Conservation (phyloP, 176 grass and related monocot genomes). For the Aechmea fasciata region DNA sequence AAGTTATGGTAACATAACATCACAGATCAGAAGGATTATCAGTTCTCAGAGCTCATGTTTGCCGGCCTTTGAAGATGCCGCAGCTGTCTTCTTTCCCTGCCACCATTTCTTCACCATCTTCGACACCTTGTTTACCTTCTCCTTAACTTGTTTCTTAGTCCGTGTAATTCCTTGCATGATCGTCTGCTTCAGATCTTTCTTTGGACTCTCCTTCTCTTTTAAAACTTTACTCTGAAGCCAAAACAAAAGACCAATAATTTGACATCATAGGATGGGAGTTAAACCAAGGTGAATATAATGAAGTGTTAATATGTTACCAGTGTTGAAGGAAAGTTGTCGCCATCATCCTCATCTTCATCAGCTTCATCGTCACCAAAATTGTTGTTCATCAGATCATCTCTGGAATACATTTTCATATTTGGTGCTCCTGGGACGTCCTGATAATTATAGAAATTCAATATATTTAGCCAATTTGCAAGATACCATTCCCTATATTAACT, state of each 20-base stretch:
- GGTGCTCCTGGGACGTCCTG: constrained; percentile 84
- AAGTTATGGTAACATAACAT: background rate
- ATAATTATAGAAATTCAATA: constrained; percentile 9
- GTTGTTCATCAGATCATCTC: constrained; percentile 87
- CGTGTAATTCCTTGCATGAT: constrained; percentile 42
- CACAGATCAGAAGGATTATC: background rate
- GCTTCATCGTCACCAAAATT: constrained; percentile 52
- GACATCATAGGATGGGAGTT: background rate
- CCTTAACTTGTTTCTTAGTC: constrained; percentile 60
- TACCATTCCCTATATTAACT: background rate
- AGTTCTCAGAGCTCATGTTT: constrained; percentile 61
- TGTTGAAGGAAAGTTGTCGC: constrained; percentile 45
- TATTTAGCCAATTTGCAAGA: background rate
- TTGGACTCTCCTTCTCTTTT: constrained; percentile 48
- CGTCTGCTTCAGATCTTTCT: constrained; percentile 68
- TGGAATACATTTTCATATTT: constrained; percentile 96
- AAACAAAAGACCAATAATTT: background rate
- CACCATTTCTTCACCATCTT: constrained; percentile 73
- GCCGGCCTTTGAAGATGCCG: constrained; percentile 30
- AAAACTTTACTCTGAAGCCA: constrained; percentile 54
- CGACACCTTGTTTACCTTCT: constrained; percentile 50
- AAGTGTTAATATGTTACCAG: constrained; percentile 37
- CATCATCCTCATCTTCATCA: constrained; percentile 64
- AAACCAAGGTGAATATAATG: constrained; percentile 7
- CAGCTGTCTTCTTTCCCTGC: constrained; percentile 37